Evolutionary conservation across 805 yeast genomes (phyloP).

Genomic region (Suhomyces canberraensis): DNA sequence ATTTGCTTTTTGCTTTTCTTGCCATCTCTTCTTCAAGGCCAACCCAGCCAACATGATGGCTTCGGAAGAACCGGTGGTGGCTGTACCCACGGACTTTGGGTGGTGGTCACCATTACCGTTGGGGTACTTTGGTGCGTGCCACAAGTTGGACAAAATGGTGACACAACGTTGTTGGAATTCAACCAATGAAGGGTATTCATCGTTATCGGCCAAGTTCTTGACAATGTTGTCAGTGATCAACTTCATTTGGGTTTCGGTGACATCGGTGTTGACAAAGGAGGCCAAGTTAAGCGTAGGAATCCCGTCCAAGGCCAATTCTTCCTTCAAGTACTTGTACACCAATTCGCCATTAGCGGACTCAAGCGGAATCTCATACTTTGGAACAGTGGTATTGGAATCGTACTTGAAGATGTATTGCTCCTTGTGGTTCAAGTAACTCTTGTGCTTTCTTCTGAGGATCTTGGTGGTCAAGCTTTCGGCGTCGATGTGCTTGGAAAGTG

Average conservation of each 20-base stretch:
- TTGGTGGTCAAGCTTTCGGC: slow-evolving; percentile 39
- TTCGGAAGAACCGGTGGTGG: slow-evolving; percentile 92
- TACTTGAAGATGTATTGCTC: slow-evolving; percentile 33
- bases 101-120: slow-evolving; percentile 29
- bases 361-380: slow-evolving; percentile 61
- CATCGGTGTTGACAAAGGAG: slow-evolving; percentile 78
- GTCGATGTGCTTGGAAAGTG: slow-evolving; percentile 44
- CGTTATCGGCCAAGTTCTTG: slow-evolving; percentile 89
- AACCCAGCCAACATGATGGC: slow-evolving; percentile 93
- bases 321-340: slow-evolving; percentile 63
- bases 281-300: slow-evolving; percentile 82
- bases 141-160: slow-evolving; percentile 70
- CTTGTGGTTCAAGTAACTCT: slow-evolving; percentile 17
- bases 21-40: slow-evolving; percentile 91
- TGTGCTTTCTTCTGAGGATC: slow-evolving; percentile 23
- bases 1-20: slow-evolving; percentile 52
- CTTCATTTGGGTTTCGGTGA: slow-evolving; percentile 43
- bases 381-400: slow-evolving; percentile 30
- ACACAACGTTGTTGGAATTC: slow-evolving; percentile 81
- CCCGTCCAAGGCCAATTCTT: slow-evolving; percentile 80
- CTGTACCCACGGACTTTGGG: slow-evolving; percentile 66
- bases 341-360: slow-evolving; percentile 49
- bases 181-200: slow-evolving; percentile 85
- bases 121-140: slow-evolving; percentile 61
- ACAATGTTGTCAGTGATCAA: slow-evolving; percentile 69